These are phyloP conservation scores for Hypoxylon perforatum DNA, from an alignment of 495 filamentous ascomycete species.

Conservation along the genomic window DNA sequence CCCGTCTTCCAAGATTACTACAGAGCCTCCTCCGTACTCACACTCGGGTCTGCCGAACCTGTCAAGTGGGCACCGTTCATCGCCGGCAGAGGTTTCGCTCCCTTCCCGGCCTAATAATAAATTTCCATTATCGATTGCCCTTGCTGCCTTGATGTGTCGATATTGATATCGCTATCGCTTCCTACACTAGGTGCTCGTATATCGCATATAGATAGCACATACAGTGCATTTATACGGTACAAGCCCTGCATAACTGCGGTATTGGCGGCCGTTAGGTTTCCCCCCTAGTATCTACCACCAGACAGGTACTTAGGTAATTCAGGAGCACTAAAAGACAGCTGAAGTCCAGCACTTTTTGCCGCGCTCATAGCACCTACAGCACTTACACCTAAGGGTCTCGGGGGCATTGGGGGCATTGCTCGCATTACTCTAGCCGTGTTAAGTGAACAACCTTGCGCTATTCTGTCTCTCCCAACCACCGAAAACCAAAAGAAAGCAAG, in stretches of 20 bases:
- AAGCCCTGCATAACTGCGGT: no score
- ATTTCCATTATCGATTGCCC: neutral
- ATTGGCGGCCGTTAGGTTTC: no score
- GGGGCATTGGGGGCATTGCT: neutral
- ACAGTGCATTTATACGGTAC: neutral
- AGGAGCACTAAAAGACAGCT: neutral
- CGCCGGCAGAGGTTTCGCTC: conserved; percentile 13
- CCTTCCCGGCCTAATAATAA: neutral
- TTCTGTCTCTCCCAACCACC: conserved; percentile 40
- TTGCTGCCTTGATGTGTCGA: neutral
- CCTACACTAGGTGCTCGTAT: no score
- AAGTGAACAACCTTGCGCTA: neutral
- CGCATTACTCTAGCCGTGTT: neutral
- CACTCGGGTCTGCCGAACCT: conserved; percentile 11
- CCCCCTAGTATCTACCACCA: no score
- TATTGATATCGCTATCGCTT: no score
- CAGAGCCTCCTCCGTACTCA: conserved; percentile 16
- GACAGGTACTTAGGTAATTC: neutral
- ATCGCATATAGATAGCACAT: no score
- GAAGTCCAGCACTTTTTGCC: neutral
- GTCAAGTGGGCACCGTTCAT: conserved; percentile 25
- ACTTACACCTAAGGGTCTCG: neutral
- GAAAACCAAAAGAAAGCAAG: conserved; percentile 23
- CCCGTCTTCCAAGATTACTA: conserved; percentile 30
- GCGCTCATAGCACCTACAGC: conserved; percentile 1